Percentiles rank a stretch among this genome's conserved stretches.
Conservation (phyloP, 179 eudicot species). For the Silene coronaria region DNA sequence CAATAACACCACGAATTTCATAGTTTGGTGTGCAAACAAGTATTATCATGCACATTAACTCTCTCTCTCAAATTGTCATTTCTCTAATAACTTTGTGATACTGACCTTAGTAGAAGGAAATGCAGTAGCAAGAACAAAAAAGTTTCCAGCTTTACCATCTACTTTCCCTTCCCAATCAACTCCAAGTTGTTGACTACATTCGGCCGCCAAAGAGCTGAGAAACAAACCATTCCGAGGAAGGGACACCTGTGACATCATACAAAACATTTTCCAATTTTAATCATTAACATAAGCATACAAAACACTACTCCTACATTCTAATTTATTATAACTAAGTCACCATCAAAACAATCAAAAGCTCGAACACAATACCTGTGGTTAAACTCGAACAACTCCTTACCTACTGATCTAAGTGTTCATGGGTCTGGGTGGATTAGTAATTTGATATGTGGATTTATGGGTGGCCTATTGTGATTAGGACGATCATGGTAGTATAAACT, state of each 20-base stretch:
- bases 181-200: conserved; percentile 49
- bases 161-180: conserved; percentile 32
- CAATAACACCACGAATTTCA: not conserved
- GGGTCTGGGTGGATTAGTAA: no score
- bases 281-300: not conserved
- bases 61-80: not conserved
- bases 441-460: no score
- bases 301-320: no score
- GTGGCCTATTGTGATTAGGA: no score
- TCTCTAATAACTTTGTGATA: not conserved
- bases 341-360: no score
- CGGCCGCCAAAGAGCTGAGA: conserved; percentile 50
- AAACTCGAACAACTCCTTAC: no score
- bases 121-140: conserved; percentile 76
- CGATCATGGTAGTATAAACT: no score
- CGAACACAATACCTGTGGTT: no score
- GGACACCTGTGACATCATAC: conserved; percentile 52
- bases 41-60: not conserved
- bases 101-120: conserved; percentile 70
- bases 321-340: no score
- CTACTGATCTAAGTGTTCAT: no score
- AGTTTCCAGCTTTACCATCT: conserved; percentile 49
- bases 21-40: not conserved
- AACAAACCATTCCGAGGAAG: conserved; percentile 47
- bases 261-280: not conserved